Evolutionary conservation across 1,284 basidiomycete species (phyloP).

Genomic region (Spongiforma sp.): DNA sequence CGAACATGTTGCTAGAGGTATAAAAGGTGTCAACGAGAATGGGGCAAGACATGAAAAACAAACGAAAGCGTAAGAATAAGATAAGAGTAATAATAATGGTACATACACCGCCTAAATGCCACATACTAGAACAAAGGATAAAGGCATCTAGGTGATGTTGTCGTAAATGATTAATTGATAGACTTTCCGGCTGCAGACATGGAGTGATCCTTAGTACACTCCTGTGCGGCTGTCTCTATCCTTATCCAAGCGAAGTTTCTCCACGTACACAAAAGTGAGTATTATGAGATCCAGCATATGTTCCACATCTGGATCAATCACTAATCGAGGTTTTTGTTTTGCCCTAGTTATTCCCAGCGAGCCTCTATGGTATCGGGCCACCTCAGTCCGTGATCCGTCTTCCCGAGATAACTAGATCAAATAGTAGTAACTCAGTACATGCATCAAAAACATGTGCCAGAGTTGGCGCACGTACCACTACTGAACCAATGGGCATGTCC

Average conservation of each 20-base stretch:
- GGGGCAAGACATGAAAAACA: no score
- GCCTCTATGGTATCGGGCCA: slow-evolving; percentile 37
- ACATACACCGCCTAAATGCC: no score
- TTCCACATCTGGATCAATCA: slow-evolving; percentile 38
- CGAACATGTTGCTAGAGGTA: no score
- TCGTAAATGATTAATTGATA: no score
- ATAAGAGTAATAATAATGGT: no score
- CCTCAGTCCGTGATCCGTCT: slow-evolving; percentile 19
- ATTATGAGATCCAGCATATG: slow-evolving; percentile 46
- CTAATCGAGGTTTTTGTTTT: slow-evolving; percentile 34
- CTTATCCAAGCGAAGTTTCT: slow-evolving; percentile 41
- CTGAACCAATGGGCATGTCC: slow-evolving; percentile 23
- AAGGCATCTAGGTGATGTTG: no score
- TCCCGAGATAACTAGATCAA: slow-evolving; percentile 26
- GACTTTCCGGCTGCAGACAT: no score
- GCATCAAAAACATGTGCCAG: not conserved
- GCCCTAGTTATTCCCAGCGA: slow-evolving; percentile 25
- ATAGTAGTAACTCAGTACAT: not conserved
- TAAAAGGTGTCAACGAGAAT: no score
- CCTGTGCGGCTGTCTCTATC: slow-evolving; percentile 13
- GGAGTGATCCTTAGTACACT: no score
- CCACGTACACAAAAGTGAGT: slow-evolving; percentile 48
- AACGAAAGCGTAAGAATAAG: no score
- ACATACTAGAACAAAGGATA: no score
- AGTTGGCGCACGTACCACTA: slow-evolving; percentile 23